These are phyloP conservation scores for Bretschneidera sinensis DNA, from an alignment of 345 rosid species.

Conservation along the genomic window DNA sequence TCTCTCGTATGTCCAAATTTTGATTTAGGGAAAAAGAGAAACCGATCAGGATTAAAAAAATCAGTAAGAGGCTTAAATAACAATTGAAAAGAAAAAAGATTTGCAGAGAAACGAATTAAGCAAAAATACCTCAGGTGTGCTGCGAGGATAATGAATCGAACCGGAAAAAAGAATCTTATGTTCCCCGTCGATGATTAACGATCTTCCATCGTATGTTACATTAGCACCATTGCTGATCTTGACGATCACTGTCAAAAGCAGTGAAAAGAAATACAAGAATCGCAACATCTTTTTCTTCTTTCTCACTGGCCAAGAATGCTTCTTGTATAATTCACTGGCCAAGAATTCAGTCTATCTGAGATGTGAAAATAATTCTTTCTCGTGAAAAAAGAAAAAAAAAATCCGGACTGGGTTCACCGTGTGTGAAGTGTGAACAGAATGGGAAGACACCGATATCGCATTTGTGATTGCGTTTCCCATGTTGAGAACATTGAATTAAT, in stretches of 20 bases:
- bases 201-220: slow-evolving; percentile 54
- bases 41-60: too few species aligned
- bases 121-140: slow-evolving; percentile 52
- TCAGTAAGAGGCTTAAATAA: background rate
- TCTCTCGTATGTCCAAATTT: too few species aligned
- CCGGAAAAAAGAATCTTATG: slow-evolving; percentile 68
- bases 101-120: background rate
- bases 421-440: too few species aligned
- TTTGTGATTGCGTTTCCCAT: too few species aligned
- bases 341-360: too few species aligned
- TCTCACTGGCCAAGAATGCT: background rate
- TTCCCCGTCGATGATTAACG: slow-evolving; percentile 56
- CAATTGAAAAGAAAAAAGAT: background rate
- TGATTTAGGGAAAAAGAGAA: too few species aligned
- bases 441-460: too few species aligned
- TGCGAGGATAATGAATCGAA: slow-evolving; percentile 85
- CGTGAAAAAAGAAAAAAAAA: too few species aligned
- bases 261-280: background rate
- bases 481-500: too few species aligned
- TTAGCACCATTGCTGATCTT: slow-evolving; percentile 3
- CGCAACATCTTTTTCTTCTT: background rate
- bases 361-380: too few species aligned
- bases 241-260: slow-evolving; percentile 14
- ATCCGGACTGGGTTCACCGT: too few species aligned
- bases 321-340: too few species aligned